Base-by-base conservation (phyloP, 2,329 filamentous ascomycete species). In the Fusarium albosuccineum region DNA sequence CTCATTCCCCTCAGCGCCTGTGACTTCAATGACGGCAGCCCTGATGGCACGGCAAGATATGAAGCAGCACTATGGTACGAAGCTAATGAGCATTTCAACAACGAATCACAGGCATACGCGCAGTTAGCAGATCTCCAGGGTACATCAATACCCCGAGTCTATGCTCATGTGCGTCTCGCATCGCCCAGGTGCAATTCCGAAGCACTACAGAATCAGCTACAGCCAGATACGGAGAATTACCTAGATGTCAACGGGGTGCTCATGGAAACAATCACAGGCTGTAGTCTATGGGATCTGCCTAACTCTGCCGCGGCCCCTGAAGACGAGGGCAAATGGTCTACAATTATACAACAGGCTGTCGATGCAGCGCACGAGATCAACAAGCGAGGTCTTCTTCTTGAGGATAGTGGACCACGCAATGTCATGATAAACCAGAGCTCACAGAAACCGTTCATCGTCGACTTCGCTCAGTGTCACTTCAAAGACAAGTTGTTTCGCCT, bases 291-390 rank as follows among this genome's bases (percentile, higher is more conserved):
- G 26, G 36, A 61, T 7, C 3, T 61, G n/a, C 14, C 30, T n/a
- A 27, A 26, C 6, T 56, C 46, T 10, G 16, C 33, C 3, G 11
- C 17, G 22, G 45, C 52, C 16, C 58, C 58, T 14, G 41, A 52
- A n/a, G 52, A 57, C n/a, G 6, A 2, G 1, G 8, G 27, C 2
- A 14, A 11, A 14, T 61, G 46, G 58, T 16, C 46, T 22, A 13
- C 17, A 2, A 57, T 61, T 11, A 26, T 52, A 27, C 52, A 61
- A 57, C 22, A 39, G 6, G 58, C 58, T 3, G 26, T 61, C 17
- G 58, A 61, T 26, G 11, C 22, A 29, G 52, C 22, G 2, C 52
- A 57, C 13, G 52, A 61, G 4, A 56, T 61, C n/a, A 61, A 61
- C 33, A 26, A 11, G 17, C 52, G 16, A 14, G 58, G 52, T 13